Evolutionary conservation across 805 yeast species (phyloP), one percentile per base, ranked within the genome.

Genomic region (Lachancea sp.): DNA sequence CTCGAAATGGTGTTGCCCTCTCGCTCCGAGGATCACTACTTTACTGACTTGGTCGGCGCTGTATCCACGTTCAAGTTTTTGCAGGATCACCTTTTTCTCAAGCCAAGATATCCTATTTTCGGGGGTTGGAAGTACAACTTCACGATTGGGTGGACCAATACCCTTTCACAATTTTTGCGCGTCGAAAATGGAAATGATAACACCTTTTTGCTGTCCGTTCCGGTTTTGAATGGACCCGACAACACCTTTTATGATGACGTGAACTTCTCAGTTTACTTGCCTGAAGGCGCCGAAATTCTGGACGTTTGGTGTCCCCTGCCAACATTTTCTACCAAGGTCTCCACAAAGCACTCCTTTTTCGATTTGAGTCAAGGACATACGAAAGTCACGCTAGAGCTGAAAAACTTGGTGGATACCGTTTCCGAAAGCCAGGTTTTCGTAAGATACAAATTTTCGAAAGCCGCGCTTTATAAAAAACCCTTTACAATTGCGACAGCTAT

Each of bases 111-210:
- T 71, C 99, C 99, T n/a, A 63, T 93, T 6, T 85, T 87, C 66
- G 99, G 99, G 40, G 95, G 90, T 36, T 93, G 99, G 99, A 75
- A 81, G 57, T 91, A 88, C 67, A 88, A 91, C 67, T 93, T 87
- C 72, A 93, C 98, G 18, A 66, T 91, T 54, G 98, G 98, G n/a
- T 93, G 96, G 96, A 78, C 82, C 41, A 76, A 79, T 51, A 68
- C 72, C 17, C 66, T 90, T 35, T 57, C 68, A 13, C 67, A 77
- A 37, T 81, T 74, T 53, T 70, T 85, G 42, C 79, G 67, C 54
- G 56, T 62, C 34, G 54, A 71, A 15, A 48, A 53, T 22, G 57
- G 53, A 17, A 68, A 69, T 10, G 67, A 66, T 15, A 80, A 77
- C 47, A 64, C 70, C 12, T 86, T 78, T 59, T 59, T 84, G 11